Evolutionary conservation across 2,329 filamentous ascomycete genomes (phyloP).

Genomic region (Cladophialophora yegresii): DNA sequence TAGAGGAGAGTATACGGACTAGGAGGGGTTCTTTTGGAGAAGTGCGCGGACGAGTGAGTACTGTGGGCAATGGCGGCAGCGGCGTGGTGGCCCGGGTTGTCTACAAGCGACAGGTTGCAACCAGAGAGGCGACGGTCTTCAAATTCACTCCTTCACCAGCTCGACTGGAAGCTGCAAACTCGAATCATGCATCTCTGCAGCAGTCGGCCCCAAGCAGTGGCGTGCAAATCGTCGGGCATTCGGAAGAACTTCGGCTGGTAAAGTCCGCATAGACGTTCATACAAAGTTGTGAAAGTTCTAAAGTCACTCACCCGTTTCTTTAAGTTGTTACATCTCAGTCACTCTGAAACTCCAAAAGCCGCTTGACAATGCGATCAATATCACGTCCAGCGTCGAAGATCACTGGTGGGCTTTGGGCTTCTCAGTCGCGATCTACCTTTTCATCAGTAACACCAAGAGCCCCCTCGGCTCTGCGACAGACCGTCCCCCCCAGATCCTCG

Average conservation of each 20-base stretch:
- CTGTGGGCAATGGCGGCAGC: background rate
- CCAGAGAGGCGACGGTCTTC: background rate
- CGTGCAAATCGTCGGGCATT: background rate
- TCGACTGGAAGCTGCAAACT: background rate
- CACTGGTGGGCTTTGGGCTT: background rate
- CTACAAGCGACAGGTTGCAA: background rate
- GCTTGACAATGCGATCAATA: conserved; percentile 20
- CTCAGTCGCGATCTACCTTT: conserved; percentile 2
- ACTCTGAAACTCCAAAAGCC: background rate
- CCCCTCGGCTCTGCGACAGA: conserved; percentile 11
- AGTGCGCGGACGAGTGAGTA: background rate
- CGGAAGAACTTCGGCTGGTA: background rate
- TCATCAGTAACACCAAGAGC: conserved; percentile 12
- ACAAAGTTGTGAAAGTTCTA: background rate
- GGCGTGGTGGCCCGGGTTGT: background rate
- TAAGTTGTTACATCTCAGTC: background rate
- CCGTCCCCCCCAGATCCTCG: background rate
- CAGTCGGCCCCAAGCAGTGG: background rate
- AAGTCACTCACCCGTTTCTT: background rate
- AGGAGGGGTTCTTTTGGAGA: conserved; percentile 8
- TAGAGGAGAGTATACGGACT: background rate
- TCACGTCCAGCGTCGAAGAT: conserved; percentile 3
- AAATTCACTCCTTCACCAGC: background rate
- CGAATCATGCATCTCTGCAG: background rate
- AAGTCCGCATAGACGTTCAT: background rate